A percentile compares a stretch with the other conserved stretches of the same genome.
These are phyloP conservation scores for Suhomyces anneliseae DNA, from an alignment of 1,139 yeast species.

Conservation along the genomic window DNA sequence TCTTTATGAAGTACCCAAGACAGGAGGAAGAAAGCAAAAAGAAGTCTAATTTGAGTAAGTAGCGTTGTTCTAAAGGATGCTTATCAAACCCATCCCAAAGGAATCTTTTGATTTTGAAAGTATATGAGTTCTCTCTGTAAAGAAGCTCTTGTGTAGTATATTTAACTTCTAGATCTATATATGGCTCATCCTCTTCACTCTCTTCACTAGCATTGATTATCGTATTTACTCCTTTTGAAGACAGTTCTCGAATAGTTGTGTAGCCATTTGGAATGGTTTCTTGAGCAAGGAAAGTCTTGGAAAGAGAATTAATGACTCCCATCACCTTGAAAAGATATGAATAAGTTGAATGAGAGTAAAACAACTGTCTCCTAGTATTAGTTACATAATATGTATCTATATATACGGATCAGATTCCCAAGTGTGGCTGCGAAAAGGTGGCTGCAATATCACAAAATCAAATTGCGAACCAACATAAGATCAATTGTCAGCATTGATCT, in stretches of 20 bases:
- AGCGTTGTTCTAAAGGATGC: constrained; percentile 30
- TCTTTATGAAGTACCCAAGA: constrained; percentile 26
- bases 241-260: background rate
- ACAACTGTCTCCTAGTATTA: background rate
- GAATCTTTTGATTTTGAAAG: constrained; percentile 30
- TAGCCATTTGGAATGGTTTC: background rate
- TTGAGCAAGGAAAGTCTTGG: background rate
- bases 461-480: background rate
- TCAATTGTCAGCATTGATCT: background rate
- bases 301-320: background rate
- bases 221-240: background rate
- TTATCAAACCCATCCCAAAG: constrained; percentile 53
- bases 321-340: background rate
- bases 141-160: constrained; percentile 31
- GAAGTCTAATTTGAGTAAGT: constrained; percentile 21
- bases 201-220: background rate
- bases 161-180: constrained; percentile 18
- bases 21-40: constrained; percentile 22
- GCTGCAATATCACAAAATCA: background rate
- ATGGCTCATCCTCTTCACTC: constrained; percentile 2
- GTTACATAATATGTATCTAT: background rate
- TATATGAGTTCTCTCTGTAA: constrained; percentile 21
- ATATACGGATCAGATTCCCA: background rate
- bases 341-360: too few relatives aligned
- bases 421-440: background rate